Percentiles rank a stretch among this genome's conserved stretches.
Evolutionary conservation across 495 filamentous ascomycete genomes (phyloP).

Genomic region (Aspergillus carlsbadensis): DNA sequence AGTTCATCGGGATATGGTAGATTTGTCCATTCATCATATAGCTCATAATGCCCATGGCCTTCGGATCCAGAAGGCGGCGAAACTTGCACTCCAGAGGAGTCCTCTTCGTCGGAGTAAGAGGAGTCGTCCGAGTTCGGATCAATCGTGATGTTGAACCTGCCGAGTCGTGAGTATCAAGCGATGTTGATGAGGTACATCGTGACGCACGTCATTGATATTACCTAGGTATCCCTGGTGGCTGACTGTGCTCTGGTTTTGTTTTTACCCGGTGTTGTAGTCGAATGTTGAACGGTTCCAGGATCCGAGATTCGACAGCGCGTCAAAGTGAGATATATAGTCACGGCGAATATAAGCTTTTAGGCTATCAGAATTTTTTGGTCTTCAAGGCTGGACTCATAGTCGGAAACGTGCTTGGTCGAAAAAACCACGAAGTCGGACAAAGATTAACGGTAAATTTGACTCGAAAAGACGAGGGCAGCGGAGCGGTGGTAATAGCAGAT

Average conservation of each 20-base stretch:
- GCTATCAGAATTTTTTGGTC: no score
- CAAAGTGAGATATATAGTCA: no score
- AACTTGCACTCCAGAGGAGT: constrained; percentile 52
- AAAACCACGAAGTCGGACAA: neutral
- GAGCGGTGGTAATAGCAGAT: neutral
- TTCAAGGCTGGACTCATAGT: no score
- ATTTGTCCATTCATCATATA: constrained; percentile 53
- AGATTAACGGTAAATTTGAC: neutral
- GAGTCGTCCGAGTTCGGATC: constrained; percentile 44
- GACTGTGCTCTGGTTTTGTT: neutral
- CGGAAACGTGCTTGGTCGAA: no score
- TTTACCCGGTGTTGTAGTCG: no score
- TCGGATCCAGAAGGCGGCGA: constrained; percentile 44
- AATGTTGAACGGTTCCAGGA: no score
- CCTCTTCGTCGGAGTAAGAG: constrained; percentile 52
- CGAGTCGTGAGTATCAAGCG: constrained; percentile 10
- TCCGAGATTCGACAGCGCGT: no score
- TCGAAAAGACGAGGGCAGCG: neutral
- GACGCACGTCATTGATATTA: constrained; percentile 21
- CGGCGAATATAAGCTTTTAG: no score
- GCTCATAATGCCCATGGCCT: constrained; percentile 51
- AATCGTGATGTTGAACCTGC: constrained; percentile 53
- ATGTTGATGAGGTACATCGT: neutral
- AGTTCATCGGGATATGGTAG: constrained; percentile 62
- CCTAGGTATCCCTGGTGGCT: neutral